Percentiles rank a stretch among this genome's conserved stretches.
Conservation (phyloP, 108 stramenopile genomes). For the Fragilaria radians region DNA sequence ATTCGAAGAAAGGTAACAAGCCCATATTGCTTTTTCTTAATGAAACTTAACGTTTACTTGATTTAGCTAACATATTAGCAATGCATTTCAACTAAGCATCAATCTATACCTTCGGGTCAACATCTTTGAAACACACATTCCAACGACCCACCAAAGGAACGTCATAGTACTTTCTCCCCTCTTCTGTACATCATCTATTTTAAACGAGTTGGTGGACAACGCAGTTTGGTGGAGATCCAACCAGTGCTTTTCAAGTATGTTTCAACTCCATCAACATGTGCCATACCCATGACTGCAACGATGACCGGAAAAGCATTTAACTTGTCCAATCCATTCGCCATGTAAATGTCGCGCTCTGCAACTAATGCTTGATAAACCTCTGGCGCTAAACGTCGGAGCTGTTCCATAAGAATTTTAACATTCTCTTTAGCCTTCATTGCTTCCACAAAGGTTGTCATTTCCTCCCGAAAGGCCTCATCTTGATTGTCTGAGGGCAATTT, state of each 20-base stretch:
- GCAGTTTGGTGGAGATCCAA: conserved; percentile 29
- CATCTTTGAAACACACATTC: too few species aligned
- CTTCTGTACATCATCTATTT: too few species aligned
- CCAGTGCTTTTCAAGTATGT: conserved; percentile 42
- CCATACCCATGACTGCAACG: conserved; percentile 67
- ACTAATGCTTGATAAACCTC: conserved; percentile 64
- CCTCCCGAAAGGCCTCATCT: conserved; percentile 23
- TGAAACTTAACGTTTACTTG: too few species aligned
- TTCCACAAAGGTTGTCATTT: conserved; percentile 56
- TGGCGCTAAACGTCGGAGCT: conserved; percentile 48
- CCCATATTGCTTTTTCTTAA: too few species aligned
- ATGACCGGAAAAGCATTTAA: conserved; percentile 41
- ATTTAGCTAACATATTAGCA: too few species aligned
- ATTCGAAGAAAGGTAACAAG: too few species aligned
- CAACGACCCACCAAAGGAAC: too few species aligned
- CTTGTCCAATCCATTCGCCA: conserved; percentile 63
- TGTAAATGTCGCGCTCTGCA: conserved; percentile 69
- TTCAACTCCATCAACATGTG: conserved; percentile 72
- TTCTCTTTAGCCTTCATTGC: conserved; percentile 52
- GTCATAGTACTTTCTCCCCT: too few species aligned
- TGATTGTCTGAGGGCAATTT: conserved; percentile 4
- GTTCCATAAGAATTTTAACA: conserved; percentile 41
- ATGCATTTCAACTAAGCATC: too few species aligned
- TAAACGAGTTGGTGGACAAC: too few species aligned
- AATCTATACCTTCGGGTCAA: too few species aligned